Evolutionary conservation across 2,329 filamentous ascomycete genomes (phyloP), one percentile per base, ranked within the genome.

Genomic region (Ceratocystiopsis brevicomis): DNA sequence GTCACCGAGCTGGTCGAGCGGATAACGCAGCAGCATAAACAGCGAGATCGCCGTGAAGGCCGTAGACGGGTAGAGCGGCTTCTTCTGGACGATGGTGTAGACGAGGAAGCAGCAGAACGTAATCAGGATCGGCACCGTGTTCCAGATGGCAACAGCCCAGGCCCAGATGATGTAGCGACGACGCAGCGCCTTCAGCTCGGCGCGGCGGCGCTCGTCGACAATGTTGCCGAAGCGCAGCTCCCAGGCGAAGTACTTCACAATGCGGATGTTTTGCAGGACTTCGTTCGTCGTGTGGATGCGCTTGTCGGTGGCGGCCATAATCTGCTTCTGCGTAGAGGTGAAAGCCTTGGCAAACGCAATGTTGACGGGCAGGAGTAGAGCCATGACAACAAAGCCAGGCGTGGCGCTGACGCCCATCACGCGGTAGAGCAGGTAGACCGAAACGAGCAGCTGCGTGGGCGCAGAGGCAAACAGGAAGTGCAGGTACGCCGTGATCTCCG

Each of bases 211-310:
- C 58, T 95, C 88, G 47, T 92, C 81, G 33, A 98, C 85, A 44
- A 84, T 76, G 18, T 75, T 73, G 45, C 82, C 75, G 57, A 95
- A 98, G 3, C 88, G 81, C 53, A 86, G 77, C 59, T 98, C 90
- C 90, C 90, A 98, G 0, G 90, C 88, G 57, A 98, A 98, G 60
- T 90, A 98, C 58, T 98, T 98, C 72, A 98, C 96, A 57, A 98
- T 95, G 42, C 90, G 78, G 51, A 98, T 96, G 54, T 96, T 98
- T 56, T 93, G 87, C 25, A 98, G 67, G 9, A 96, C 82, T 60
- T 98, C 90, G 57, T 98, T 98, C 6, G 90, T 98, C 5, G 86
- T 81, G 56, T 95, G 84, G 49, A 98, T 96, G 43, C 90, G 78
- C 55, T 90, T 90, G 61, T 98, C 90, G 3, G 90, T 98, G 17